Conservation (phyloP, 768 basidiomycete genomes). For the Cytidiella melzeri region DNA sequence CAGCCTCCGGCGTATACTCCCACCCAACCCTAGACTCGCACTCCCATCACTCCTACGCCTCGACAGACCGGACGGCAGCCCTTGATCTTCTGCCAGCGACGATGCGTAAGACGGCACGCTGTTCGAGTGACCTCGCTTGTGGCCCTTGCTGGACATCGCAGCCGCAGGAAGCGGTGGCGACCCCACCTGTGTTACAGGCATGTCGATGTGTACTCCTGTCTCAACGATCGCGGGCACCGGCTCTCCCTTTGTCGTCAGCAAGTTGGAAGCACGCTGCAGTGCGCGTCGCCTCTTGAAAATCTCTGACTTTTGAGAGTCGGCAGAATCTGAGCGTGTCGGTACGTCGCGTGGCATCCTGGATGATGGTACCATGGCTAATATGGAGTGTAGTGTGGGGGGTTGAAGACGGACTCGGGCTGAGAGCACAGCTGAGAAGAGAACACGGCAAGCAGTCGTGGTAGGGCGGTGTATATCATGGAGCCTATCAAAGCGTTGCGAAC, state of each 20-base stretch:
- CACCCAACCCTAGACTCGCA: slow-evolving; percentile 3
- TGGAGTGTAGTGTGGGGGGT: too few relatives aligned
- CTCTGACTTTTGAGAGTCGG: neutral
- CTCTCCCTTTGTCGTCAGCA: slow-evolving; percentile 16
- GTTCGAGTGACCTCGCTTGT: slow-evolving; percentile 7
- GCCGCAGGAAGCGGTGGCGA: neutral
- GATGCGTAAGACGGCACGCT: slow-evolving; percentile 5
- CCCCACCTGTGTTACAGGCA: neutral
- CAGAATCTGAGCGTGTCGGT: neutral
- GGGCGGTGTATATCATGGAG: too few relatives aligned
- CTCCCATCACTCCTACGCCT: slow-evolving; percentile 9
- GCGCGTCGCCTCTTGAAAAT: neutral
- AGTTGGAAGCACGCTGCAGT: slow-evolving; percentile 15
- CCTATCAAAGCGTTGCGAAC: too few relatives aligned
- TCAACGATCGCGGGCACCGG: slow-evolving; percentile 9
- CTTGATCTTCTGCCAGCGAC: neutral
- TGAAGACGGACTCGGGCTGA: too few relatives aligned
- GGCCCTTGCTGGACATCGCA: neutral
- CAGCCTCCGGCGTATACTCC: slow-evolving; percentile 8
- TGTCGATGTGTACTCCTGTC: slow-evolving; percentile 2
- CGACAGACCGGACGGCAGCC: neutral
- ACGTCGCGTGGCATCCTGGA: neutral
- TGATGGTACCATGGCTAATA: neutral
- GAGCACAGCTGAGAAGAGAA: too few relatives aligned
- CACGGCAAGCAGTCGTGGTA: too few relatives aligned